Conservation (phyloP, 192 early-diverging fungal species). For the Backusella mclennaniae region DNA sequence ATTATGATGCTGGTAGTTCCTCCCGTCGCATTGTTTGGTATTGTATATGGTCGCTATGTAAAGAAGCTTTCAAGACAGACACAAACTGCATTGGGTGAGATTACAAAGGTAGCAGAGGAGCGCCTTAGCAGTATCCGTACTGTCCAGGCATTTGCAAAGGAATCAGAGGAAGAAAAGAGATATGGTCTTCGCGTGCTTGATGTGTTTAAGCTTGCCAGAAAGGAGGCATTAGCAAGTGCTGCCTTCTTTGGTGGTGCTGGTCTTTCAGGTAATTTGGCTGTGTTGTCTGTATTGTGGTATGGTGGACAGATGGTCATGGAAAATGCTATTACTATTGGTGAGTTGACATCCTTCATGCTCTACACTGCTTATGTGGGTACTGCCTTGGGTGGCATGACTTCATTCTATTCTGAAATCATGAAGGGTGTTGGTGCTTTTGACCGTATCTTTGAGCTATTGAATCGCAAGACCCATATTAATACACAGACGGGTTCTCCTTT, state of each 20-base stretch:
- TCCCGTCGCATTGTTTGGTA: slow-evolving; percentile 66
- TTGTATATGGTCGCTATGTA: slow-evolving; percentile 67
- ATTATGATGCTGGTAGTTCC: slow-evolving; percentile 77
- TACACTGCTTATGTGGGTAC: slow-evolving; percentile 68
- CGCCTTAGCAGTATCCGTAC: slow-evolving; percentile 83
- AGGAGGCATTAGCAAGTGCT: slow-evolving; percentile 53
- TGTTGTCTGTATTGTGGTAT: slow-evolving; percentile 62
- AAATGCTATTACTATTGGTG: slow-evolving; percentile 60
- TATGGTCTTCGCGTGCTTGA: slow-evolving; percentile 44
- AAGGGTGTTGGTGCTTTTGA: slow-evolving; percentile 64
- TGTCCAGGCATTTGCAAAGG: slow-evolving; percentile 71
- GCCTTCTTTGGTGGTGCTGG: slow-evolving; percentile 66
- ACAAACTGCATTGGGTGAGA: slow-evolving; percentile 63
- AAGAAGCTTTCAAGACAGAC: slow-evolving; percentile 58
- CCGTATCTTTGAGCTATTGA: slow-evolving; percentile 59
- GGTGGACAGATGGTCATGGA: slow-evolving; percentile 63
- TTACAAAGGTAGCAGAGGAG: slow-evolving; percentile 80
- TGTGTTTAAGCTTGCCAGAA: slow-evolving; percentile 29
- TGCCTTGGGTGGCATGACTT: slow-evolving; percentile 51
- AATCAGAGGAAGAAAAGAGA: slow-evolving; percentile 42
- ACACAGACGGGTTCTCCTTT: slow-evolving; percentile 18
- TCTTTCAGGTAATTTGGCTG: slow-evolving; percentile 58
- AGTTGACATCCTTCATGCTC: slow-evolving; percentile 65
- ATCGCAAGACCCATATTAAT: slow-evolving; percentile 38
- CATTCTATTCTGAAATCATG: slow-evolving; percentile 73